These are phyloP conservation scores for Iodosphaeria phyllophila DNA, from an alignment of 2,329 filamentous ascomycete genomes.

Conservation along the genomic window DNA sequence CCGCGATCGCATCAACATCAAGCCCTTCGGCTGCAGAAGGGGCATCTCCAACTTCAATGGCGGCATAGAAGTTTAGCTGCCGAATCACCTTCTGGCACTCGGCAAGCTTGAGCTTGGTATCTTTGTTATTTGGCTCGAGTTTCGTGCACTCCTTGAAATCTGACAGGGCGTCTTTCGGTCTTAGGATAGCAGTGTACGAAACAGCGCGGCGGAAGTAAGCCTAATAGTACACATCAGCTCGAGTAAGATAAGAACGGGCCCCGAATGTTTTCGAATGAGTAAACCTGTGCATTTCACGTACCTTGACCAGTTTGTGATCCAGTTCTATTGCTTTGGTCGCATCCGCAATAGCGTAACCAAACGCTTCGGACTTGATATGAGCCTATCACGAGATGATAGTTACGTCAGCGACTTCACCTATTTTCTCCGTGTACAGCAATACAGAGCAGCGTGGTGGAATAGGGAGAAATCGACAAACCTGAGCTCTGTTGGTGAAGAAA, in stretches of 20 bases:
- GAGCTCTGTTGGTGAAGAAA: constrained; percentile 87
- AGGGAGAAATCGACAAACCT: constrained; percentile 38
- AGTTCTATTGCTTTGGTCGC: constrained; percentile 82
- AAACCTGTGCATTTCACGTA: constrained; percentile 19
- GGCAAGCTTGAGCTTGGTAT: constrained; percentile 75
- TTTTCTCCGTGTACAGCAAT: too few relatives aligned
- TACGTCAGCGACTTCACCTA: constrained; percentile 19
- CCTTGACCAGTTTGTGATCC: constrained; percentile 77
- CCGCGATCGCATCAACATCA: constrained; percentile 66
- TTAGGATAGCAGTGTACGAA: constrained; percentile 78
- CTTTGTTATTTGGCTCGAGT: constrained; percentile 74
- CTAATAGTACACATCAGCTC: constrained; percentile 23
- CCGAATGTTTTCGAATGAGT: too few relatives aligned
- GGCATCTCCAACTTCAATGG: constrained; percentile 83
- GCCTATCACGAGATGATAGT: constrained; percentile 40
- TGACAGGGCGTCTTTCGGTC: constrained; percentile 69
- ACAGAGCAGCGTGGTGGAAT: not conserved
- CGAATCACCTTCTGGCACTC: constrained; percentile 94
- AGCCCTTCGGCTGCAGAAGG: constrained; percentile 83
- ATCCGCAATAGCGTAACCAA: constrained; percentile 81
- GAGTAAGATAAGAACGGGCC: not conserved
- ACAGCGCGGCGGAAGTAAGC: constrained; percentile 89
- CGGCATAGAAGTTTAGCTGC: constrained; percentile 79
- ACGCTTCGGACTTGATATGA: constrained; percentile 88
- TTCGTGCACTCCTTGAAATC: constrained; percentile 86